phyloP scores from a whole-genome alignment of 257 asterid species.

The Solanum habrochaites region DNA sequence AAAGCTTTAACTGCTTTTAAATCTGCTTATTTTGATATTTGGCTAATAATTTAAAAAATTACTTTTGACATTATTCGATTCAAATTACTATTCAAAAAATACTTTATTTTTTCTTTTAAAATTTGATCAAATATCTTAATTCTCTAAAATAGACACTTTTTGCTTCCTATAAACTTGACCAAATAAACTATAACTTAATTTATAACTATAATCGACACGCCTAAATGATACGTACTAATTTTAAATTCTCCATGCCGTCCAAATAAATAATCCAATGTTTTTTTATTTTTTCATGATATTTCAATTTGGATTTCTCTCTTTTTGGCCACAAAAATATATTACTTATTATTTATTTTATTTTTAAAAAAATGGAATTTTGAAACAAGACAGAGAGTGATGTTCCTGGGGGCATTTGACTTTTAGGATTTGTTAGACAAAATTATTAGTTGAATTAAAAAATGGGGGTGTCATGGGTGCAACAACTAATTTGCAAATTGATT shows the following conservation, averaged over 20 bases:
- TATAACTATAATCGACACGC: neutral
- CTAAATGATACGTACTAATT: neutral
- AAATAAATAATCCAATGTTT: neutral
- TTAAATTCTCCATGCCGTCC: neutral
- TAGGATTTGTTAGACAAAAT: neutral
- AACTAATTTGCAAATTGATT: neutral
- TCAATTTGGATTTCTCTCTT: neutral
- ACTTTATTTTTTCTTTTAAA: neutral
- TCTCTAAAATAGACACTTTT: neutral
- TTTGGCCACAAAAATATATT: neutral
- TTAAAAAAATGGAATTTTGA: neutral
- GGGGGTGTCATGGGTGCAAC: neutral
- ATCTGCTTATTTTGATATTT: neutral
- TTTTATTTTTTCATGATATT: neutral
- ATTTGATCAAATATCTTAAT: accelerated
- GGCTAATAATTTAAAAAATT: neutral
- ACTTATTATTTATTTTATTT: neutral
- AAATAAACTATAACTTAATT: neutral
- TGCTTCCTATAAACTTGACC: neutral
- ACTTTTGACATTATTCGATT: neutral
- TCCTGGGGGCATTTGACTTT: neutral
- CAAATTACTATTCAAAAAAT: neutral
- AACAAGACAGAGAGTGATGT: neutral
- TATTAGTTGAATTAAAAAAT: neutral
- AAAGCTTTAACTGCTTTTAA: neutral